Evolutionary conservation across 768 basidiomycete genomes (phyloP), one percentile per base, ranked within the genome.

Genomic region (Clathrus columnatus): DNA sequence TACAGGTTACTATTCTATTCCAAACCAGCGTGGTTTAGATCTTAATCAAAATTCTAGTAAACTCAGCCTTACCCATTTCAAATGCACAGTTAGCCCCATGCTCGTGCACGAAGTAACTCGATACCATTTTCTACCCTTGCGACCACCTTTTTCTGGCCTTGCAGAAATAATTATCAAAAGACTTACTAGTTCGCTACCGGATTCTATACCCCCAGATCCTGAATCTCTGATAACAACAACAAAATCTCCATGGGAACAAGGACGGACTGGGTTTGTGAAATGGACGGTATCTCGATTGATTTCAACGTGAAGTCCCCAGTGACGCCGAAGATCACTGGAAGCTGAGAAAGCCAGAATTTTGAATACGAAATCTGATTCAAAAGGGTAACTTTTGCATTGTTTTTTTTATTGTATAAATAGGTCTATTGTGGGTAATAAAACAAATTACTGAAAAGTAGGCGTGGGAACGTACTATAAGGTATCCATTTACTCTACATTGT

Each of bases 181-280:
- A 29, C 58, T 54, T 23, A 8, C 26, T 2, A 24, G 24, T 43
- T 47, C 47, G 2, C 62, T 71, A 1, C 69, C 76, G 43, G 71
- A 74, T 52, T 59, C 69, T 5, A 62, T 66, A 2, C 69, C 73
- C 2, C 61, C 76, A 7, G 66, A 73, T 23, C 65, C 71, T 8
- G 66, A 8, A 7, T 46, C 66, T 66, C 23, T 63, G 61, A 27
- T 23, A 61, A 17, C 59, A 64, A 3, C 64, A 70, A 23, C 62
- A 73, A 3, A 79, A 82, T 56, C 79, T 82, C 77, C 77, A 8
- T 92, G 90, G 89, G 87, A 91, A 69, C 78, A 80, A 32, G 82
- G 78, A 65, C 78, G 79, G 64, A 75, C 77, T 1, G 89, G 87
- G 4, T 93, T 92, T 66, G 64, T 84, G 4, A 81, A 82, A 57